Base-by-base conservation (phyloP, 2,329 filamentous ascomycete genomes). In the Colletotrichum sp. region DNA sequence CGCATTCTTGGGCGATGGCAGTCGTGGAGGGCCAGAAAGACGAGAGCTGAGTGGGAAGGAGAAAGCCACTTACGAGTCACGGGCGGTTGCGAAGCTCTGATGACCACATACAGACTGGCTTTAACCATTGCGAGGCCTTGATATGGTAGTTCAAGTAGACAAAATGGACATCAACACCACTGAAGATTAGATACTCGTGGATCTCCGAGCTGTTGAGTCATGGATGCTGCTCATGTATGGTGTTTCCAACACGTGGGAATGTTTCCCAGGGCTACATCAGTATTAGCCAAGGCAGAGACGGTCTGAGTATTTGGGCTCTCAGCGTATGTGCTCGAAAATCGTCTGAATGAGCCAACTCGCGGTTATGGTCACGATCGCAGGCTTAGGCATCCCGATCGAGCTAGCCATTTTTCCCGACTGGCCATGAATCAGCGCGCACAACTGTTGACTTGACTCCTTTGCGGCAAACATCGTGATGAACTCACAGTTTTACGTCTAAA, bases 1-100 rank as follows among this genome's bases (percentile, higher is more conserved):
- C 69, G 9, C 39, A 30, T 82, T 81, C 32, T 32, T 73, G 1
- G 82, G 82, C 3, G 82, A 84, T 59, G 82, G 82, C 1, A 84
- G 82, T 26, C 79, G 82, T 22, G 80, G 75, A 5, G 82, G 82
- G 0, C 82, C 82, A 7, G 79, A 22, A 5, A 30, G 55, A 30
- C 52, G 67, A n/a, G 67, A 69, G 55, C 16, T 69, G 3, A 44
- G 9, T 22, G 22, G 2, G 3, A 5, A 36, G 2, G 66, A 60
- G 4, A 60, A 34, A 6, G 55, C 18, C 6, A 26, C 59, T 2
- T 62, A n/a, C 2, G 59, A 62, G 1, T 18, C 18, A 1, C 26
- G 28, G 2, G n/a, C 28, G 2, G 7, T 4, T 28, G 59, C 59
- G 2, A 62, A 62, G 8, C 28, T 62, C 4, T 62, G 28, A 62